These are phyloP conservation scores for Gracilaria caudata DNA, from an alignment of 23 red algal species.

Conservation along the genomic window DNA sequence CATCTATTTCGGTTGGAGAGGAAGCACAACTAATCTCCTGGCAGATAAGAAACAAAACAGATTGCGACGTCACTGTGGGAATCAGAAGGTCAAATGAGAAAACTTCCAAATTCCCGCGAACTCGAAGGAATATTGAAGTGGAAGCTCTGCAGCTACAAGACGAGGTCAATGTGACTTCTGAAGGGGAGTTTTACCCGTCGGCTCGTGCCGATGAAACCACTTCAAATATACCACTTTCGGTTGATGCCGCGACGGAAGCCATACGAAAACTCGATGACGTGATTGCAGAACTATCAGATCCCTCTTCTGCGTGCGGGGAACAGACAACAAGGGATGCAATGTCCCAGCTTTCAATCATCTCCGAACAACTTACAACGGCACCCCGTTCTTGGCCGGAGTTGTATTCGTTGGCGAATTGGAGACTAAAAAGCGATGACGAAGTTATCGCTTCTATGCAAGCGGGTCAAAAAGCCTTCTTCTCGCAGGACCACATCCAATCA, in stretches of 20 bases:
- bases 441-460: slow-evolving; percentile 12
- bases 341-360: neutral
- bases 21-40: neutral
- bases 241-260: neutral
- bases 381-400: neutral
- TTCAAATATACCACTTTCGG: neutral
- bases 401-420: neutral
- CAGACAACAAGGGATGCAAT: neutral
- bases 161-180: neutral
- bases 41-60: neutral
- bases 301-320: neutral
- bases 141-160: neutral
- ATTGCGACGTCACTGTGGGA: neutral
- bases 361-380: neutral
- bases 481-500: neutral
- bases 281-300: neutral
- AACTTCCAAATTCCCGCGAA: neutral
- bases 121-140: neutral
- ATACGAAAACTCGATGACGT: neutral
- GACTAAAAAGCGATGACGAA: neutral
- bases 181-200: neutral
- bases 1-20: neutral
- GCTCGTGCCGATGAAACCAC: neutral
- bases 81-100: neutral
- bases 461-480: slow-evolving; percentile 4